Conservation (phyloP, 2,329 filamentous ascomycete species). For the Pleoardoris graminearum region DNA sequence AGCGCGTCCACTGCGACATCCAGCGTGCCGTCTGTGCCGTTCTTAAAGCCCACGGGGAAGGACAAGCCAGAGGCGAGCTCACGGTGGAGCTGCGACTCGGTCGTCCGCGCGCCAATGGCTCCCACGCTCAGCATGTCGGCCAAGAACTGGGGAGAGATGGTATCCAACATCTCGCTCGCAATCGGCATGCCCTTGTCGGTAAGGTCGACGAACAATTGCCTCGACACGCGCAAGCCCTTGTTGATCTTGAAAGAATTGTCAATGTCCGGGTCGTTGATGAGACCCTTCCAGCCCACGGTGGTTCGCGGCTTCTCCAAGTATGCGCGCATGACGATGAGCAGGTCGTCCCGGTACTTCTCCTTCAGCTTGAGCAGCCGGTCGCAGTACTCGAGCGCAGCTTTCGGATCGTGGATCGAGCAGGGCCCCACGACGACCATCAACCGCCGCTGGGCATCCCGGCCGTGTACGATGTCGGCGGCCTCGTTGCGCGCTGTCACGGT, state of each 20-base stretch:
- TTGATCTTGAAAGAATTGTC: constrained; percentile 99
- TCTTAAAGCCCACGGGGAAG: constrained; percentile 99
- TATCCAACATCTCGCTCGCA: constrained; percentile 97
- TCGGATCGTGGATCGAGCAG: constrained; percentile 95
- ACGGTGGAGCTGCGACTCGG: constrained; percentile 92
- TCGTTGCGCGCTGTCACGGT: constrained; percentile 64
- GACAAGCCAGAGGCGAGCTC: constrained; percentile 91
- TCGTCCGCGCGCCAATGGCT: constrained; percentile 93
- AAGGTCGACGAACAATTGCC: constrained; percentile 91
- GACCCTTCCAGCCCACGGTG: constrained; percentile 96
- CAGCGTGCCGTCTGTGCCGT: constrained; percentile 91
- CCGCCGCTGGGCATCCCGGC: constrained; percentile 59
- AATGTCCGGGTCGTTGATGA: constrained; percentile 98
- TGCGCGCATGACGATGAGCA: constrained; percentile 94
- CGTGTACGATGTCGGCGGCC: constrained; percentile 63
- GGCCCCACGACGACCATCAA: constrained; percentile 85
- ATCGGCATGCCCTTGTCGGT: constrained; percentile 93
- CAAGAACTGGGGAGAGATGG: constrained; percentile 95
- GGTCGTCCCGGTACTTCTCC: constrained; percentile 84
- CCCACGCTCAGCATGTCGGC: constrained; percentile 90
- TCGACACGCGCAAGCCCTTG: constrained; percentile 84
- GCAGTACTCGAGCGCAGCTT: constrained; percentile 90
- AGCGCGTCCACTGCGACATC: constrained; percentile 94
- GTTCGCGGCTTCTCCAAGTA: constrained; percentile 99
- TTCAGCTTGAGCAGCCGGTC: constrained; percentile 77